Conservation (phyloP, 768 basidiomycete genomes). For the Thelephora ganbajun region DNA sequence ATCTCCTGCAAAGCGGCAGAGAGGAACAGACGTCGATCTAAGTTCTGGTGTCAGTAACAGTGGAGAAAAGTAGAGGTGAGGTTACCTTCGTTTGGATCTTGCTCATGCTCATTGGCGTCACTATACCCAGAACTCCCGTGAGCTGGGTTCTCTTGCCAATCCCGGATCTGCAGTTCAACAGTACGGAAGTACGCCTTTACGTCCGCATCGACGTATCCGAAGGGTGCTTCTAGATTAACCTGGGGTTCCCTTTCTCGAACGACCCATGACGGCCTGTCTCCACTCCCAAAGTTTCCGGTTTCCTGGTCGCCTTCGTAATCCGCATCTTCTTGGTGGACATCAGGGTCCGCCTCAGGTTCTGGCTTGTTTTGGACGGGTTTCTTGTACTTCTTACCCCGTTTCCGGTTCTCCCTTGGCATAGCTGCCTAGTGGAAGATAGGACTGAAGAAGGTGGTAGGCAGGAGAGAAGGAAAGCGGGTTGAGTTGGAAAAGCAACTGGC, state of each 20-base stretch:
- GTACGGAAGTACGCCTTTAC: constrained; percentile 88
- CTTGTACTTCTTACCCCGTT: constrained; percentile 67
- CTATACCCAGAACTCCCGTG: constrained; percentile 5
- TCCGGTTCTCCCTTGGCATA: constrained; percentile 70
- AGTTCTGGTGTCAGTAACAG: background rate
- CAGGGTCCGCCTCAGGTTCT: constrained; percentile 1
- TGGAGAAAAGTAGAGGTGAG: background rate
- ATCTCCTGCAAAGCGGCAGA: constrained; percentile 67
- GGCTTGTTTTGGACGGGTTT: constrained; percentile 23
- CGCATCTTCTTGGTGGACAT: constrained; percentile 11
- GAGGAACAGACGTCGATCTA: constrained; percentile 11
- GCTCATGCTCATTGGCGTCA: constrained; percentile 31
- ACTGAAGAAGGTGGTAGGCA: background rate
- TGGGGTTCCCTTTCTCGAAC: constrained; percentile 25
- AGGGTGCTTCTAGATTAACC: constrained; percentile 58
- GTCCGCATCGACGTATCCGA: constrained; percentile 81
- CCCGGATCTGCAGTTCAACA: constrained; percentile 75
- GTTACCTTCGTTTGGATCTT: constrained; percentile 60
- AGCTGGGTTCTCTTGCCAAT: constrained; percentile 59
- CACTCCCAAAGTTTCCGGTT: constrained; percentile 5
- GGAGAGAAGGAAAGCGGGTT: no score
- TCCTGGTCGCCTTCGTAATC: constrained; percentile 7
- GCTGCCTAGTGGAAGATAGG: background rate
- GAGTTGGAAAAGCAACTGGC: no score
- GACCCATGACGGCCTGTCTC: constrained; percentile 60